Evolutionary conservation across 2,329 filamentous ascomycete species (phyloP), one percentile per base, ranked within the genome.

Genomic region (Ophiocordyceps polyrhachis-furcata): DNA sequence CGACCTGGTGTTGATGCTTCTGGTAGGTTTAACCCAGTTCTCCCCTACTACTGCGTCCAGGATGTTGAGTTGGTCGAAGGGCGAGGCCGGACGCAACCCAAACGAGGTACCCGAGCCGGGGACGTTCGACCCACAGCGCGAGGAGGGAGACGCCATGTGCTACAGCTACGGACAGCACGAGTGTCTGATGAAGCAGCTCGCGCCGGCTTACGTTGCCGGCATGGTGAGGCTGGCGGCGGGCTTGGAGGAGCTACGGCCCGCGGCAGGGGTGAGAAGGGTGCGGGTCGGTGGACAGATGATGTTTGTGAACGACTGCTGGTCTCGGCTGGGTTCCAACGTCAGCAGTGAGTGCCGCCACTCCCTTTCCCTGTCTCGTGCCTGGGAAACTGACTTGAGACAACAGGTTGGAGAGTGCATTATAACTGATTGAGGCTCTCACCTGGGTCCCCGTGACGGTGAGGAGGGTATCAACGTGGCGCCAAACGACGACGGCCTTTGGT

Each of bases 231-330:
- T 68, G 4, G 54, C 55, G 0, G 66, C 65, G 1, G 58, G 61
- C 14, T 59, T 70, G 44, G 66, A 66, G 51, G 51, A 65, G 37
- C 58, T 70, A 2, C 64, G 67, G 7, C 63, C 63, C 0, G 67
- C 67, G 61, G 68, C 67, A 1, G 45, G 54, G 42, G 60, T 69
- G 48, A 69, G 68, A 59, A 65, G 61, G 1, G 63, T 71, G 50
- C 51, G 49, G 0, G 55, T 66, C 15, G 61, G 57, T 11, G 50
- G 55, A 0, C 59, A 67, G 49, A 63, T 62, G 49, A 59, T 57
- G 9, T 70, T 67, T 45, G 58, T 69, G 19, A 68, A 68, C 46
- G 66, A 70, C 41, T 67, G 62, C 49, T 70, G 68, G 63, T 68
- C 66, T 1, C 64, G 63, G 42, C 58, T 70, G 15, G 56, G 56